Evolutionary conservation across 2,329 filamentous ascomycete genomes (phyloP), one percentile per base, ranked within the genome.

Genomic region (Septoria petroselini): DNA sequence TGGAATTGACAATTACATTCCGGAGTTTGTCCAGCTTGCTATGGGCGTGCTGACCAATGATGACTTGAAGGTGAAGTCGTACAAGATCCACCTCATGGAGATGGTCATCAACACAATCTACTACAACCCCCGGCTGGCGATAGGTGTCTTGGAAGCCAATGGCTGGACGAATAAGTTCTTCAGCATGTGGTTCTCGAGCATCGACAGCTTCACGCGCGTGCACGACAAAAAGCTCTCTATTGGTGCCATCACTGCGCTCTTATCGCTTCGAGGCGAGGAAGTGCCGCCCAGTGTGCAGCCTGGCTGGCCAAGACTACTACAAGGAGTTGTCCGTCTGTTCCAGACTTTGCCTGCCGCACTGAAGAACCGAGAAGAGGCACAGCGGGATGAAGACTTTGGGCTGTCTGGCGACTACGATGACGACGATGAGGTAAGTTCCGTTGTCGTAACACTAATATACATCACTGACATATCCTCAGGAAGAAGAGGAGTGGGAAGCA

Each of bases 191-290:
- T 98, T 98, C 70, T 88, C 88, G 34, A 94, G 85, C 73, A 98
- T 98, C 74, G 86, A 95, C 55, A 85, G 82, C 64, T 97, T 98
- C 73, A 87, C 83, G 44, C 82, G 93, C 34, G 93, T 98, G 2
- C 93, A 98, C 68, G 93, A 98, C 76, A 98, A 98, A 81, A 98
- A 96, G 77, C 78, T 98, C 19, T 96, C 89, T 55, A 96, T 98
- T 62, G 88, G 91, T 14, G 91, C 91, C 39, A 97, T 98, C 61
- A 85, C 88, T 52, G 80, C 89, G 4, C 81, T 98, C 8, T 80
- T 98, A 43, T 87, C 84, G 38, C 73, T 98, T 51, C 82, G 81
- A 54, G 83, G 84, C 8, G 84, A 88, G 45, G 86, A 94, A 64
- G 86, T 98, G 6, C 93, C 93, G 0, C 76, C 80, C n/a, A 97